A percentile compares a stretch with the other conserved stretches of the same genome.
These are phyloP conservation scores for Diutina neorugosa DNA, from an alignment of 1,139 yeast genomes.

Conservation along the genomic window DNA sequence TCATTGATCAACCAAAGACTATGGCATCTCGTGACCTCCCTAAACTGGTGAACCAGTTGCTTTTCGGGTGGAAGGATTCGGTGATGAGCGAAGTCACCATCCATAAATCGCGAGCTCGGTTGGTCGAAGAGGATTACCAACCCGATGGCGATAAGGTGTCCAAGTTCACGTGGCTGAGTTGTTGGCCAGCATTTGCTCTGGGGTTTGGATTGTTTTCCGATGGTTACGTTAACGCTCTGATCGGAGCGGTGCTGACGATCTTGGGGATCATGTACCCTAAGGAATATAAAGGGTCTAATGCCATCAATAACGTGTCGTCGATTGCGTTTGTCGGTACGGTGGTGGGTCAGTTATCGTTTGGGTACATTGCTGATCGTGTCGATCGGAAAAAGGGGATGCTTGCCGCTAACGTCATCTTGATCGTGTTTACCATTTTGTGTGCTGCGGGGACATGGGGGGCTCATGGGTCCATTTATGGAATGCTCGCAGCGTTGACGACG, in stretches of 20 bases:
- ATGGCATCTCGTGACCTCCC: slow-evolving; percentile 37
- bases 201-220: slow-evolving; percentile 91
- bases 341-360: slow-evolving; percentile 74
- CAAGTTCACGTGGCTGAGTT: not conserved
- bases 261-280: slow-evolving; percentile 51
- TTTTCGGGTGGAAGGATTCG: slow-evolving; percentile 27
- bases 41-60: slow-evolving; percentile 21
- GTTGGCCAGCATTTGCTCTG: slow-evolving; percentile 75
- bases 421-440: slow-evolving; percentile 56
- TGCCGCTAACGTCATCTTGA: slow-evolving; percentile 57
- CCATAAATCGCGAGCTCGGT: slow-evolving; percentile 10
- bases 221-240: slow-evolving; percentile 80
- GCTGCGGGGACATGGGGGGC: slow-evolving; percentile 71
- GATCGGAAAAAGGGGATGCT: slow-evolving; percentile 79
- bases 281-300: slow-evolving; percentile 48
- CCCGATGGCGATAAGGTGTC: slow-evolving; percentile 6
- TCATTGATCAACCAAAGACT: too few species aligned
- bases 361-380: slow-evolving; percentile 64
- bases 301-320: slow-evolving; percentile 71
- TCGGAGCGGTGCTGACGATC: slow-evolving; percentile 65
- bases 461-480: slow-evolving; percentile 37
- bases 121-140: slow-evolving; percentile 6
- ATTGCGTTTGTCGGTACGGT: slow-evolving; percentile 89
- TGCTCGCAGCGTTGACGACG: slow-evolving; percentile 71
- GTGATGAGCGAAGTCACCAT: slow-evolving; percentile 26